These are phyloP conservation scores for Sporisorium iseilematis-ciliati DNA, from an alignment of 1,284 basidiomycete genomes.

Conservation along the genomic window DNA sequence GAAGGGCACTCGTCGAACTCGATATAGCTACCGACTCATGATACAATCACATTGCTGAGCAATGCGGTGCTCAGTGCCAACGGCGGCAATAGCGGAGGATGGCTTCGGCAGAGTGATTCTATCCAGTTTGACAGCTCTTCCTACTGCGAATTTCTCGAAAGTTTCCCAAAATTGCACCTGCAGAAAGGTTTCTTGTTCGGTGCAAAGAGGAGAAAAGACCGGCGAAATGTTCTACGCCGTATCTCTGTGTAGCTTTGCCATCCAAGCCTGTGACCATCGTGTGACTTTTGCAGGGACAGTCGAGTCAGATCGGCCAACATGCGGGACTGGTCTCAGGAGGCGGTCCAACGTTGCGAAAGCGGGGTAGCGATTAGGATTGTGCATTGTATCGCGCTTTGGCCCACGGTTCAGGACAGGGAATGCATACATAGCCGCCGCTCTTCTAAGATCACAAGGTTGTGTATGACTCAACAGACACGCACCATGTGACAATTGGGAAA, in stretches of 20 bases:
- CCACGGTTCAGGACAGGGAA: no score
- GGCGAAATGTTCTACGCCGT: slow-evolving; percentile 10
- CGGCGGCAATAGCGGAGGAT: slow-evolving; percentile 11
- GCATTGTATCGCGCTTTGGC: no score
- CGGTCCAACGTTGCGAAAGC: no score
- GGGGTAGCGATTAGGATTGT: no score
- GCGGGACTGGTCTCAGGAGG: no score
- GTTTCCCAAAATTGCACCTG: not conserved
- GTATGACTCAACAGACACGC: not conserved
- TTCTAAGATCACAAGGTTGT: no score
- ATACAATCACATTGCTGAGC: no score
- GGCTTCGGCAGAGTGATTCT: not conserved
- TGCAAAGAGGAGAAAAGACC: slow-evolving; percentile 37
- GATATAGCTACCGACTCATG: not conserved
- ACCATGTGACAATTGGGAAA: not conserved
- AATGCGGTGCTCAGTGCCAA: no score
- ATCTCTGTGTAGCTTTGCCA: not conserved
- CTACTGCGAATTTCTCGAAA: no score
- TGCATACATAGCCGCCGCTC: no score
- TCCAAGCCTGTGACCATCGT: not conserved
- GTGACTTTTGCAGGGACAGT: not conserved
- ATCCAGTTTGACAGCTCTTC: not conserved
- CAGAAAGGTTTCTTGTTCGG: slow-evolving; percentile 1
- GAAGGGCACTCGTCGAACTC: not conserved
- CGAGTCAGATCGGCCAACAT: not conserved